Conservation (phyloP, 2,329 filamentous ascomycete genomes). For the Rutstroemia sp. region DNA sequence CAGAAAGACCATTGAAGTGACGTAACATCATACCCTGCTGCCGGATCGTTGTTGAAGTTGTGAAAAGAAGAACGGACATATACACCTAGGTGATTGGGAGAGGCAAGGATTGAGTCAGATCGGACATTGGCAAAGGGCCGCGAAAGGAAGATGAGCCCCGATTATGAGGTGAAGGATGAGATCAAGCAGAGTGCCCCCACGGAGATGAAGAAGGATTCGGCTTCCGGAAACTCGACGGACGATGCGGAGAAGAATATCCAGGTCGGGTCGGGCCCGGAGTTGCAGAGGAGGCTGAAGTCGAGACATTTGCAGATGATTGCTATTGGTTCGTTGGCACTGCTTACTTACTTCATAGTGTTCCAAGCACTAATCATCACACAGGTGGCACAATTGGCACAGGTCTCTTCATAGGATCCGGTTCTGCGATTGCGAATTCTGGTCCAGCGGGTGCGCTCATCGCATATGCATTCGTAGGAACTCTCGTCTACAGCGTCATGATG, state of each 20-base stretch:
- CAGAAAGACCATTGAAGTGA: too few relatives aligned
- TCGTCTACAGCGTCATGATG: conserved; percentile 71
- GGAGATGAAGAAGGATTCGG: conserved; percentile 3
- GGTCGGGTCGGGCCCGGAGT: conserved; percentile 6
- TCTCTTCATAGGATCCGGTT: conserved; percentile 62
- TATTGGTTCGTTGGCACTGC: conserved; percentile 32
- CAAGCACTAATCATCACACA: background rate
- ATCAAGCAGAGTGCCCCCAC: background rate
- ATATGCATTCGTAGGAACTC: conserved; percentile 61
- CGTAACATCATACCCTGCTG: too few relatives aligned
- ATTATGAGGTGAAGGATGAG: background rate
- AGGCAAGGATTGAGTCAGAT: background rate
- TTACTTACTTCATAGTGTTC: conserved; percentile 14
- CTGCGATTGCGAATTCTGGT: conserved; percentile 54
- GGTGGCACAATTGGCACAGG: conserved; percentile 65
- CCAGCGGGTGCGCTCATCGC: conserved; percentile 61
- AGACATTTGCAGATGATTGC: conserved; percentile 64
- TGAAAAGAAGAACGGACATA: too few relatives aligned
- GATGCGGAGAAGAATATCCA: conserved; percentile 4
- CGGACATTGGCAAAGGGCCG: too few relatives aligned
- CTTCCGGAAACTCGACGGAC: background rate
- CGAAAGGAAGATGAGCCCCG: background rate
- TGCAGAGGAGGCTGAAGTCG: conserved; percentile 37
- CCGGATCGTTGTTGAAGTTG: too few relatives aligned
- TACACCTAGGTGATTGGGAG: too few relatives aligned